Evolutionary conservation across 2,329 filamentous ascomycete species (phyloP), one percentile per base, ranked within the genome.

Genomic region (Madurella fahalii): DNA sequence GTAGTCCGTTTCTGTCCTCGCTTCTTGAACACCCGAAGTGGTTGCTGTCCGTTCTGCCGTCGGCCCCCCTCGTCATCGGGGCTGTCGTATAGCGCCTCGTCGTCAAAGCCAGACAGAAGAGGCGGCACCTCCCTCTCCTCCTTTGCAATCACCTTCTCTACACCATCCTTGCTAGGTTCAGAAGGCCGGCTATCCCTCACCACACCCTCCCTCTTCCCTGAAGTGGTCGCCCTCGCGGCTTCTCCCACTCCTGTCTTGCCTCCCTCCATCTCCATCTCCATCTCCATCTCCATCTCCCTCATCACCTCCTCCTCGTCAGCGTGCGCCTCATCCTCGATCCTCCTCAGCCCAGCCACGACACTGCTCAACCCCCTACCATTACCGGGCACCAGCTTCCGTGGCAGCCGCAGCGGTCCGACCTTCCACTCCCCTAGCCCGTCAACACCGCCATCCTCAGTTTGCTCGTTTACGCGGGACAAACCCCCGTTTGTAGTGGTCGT

Each of bases 1-100:
- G 89, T 93, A 52, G 88, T 90, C 57, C 89, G 78, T 75, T 94
- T 94, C 67, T 89, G 81, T 0, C 88, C 89, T 74, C 89, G 89
- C 79, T 94, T 94, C 77, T 92, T 93, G 75, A 81, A 93, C 1
- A 82, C 71, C 51, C 78, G 81, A 39, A 84, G 68, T 2, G 84
- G 84, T 12, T 78, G 53, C 17, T 61, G 59, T n/a, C 70, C 66
- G 9, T 45, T 52, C 12, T 78, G 53, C 16, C 61, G 59, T n/a
- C 70, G 67, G 9, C 46, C 50, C 12, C 71, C 67, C 1, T 80
- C 78, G n/a, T 81, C 78, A 3, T 72, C 73, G 1, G 72, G 70
- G 58, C 79, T 80, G 66, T 86, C 83, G 63, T 82, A 80, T 56
- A 76, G 63, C 8, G 64, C 76, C 62, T 86, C 84, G 53, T 87